These are phyloP conservation scores for Epichloe scottii DNA, from an alignment of 2,329 filamentous ascomycete species.

Conservation along the genomic window DNA sequence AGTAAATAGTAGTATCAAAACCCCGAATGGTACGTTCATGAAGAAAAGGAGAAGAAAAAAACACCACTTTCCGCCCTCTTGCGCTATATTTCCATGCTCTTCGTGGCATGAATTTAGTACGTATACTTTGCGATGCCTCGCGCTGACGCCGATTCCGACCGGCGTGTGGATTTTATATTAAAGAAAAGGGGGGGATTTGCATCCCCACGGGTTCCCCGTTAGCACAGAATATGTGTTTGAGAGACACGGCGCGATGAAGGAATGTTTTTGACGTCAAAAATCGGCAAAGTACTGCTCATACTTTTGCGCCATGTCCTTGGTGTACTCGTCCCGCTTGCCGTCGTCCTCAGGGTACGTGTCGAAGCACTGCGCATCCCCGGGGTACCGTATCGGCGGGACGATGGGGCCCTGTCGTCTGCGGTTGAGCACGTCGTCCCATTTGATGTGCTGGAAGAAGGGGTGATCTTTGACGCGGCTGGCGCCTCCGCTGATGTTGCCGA, in stretches of 20 bases:
- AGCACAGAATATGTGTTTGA: too few species aligned
- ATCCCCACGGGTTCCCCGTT: too few species aligned
- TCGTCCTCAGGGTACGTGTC: conserved; percentile 73
- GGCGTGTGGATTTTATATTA: too few species aligned
- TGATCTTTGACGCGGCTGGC: conserved; percentile 61
- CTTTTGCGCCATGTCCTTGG: conserved; percentile 52
- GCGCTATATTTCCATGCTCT: background rate
- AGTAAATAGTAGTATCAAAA: too few species aligned
- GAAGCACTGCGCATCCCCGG: conserved; percentile 69
- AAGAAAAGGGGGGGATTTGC: too few species aligned
- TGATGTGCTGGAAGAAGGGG: conserved; percentile 58
- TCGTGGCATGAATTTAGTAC: too few species aligned
- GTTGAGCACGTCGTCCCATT: conserved; percentile 62
- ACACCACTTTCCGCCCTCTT: background rate
- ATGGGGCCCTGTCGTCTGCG: conserved; percentile 57
- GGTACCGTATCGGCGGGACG: conserved; percentile 58
- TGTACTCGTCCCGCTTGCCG: conserved; percentile 51
- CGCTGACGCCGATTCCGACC: too few species aligned
- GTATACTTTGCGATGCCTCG: too few species aligned
- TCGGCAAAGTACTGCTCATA: conserved; percentile 62
- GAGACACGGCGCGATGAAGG: background rate
- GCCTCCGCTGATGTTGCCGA: conserved; percentile 69
- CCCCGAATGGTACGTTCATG: too few species aligned
- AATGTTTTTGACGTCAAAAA: conserved; percentile 37
- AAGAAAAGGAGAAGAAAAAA: background rate